These are phyloP conservation scores for Pythium utonaiense DNA, from an alignment of 352 stramenopile species.

Conservation along the genomic window DNA sequence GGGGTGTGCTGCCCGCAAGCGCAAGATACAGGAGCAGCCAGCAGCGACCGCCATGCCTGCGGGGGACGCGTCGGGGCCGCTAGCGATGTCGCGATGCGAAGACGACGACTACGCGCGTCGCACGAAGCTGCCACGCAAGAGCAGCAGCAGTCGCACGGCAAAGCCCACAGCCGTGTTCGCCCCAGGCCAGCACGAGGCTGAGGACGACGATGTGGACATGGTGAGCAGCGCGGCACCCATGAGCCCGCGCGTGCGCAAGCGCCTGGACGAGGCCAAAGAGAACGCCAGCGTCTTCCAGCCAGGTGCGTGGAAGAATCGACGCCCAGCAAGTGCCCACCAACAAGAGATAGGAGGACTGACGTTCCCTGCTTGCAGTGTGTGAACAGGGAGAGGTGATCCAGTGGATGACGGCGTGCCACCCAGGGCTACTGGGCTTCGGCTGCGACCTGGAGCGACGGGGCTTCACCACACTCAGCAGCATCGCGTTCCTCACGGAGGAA, in stretches of 20 bases:
- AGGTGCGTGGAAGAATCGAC: constrained; percentile 35
- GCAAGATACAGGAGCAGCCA: constrained; percentile 6
- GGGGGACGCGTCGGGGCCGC: constrained; percentile 1
- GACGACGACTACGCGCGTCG: constrained; percentile 11
- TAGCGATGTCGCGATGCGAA: constrained; percentile 20
- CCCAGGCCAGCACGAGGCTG: constrained; percentile 2
- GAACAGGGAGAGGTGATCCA: no score
- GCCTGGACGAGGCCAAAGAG: constrained; percentile 73
- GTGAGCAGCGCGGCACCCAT: constrained; percentile 22
- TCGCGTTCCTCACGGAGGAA: constrained; percentile 76
- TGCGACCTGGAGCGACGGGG: no score
- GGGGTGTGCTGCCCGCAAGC: background rate
- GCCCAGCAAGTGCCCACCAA: no score
- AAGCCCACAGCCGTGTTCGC: background rate
- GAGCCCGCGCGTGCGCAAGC: constrained; percentile 63
- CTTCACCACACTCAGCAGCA: constrained; percentile 29
- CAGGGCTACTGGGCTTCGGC: no score
- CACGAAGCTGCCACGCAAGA: background rate
- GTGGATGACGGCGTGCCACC: no score
- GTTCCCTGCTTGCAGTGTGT: no score
- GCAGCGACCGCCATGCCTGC: background rate
- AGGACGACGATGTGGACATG: constrained; percentile 16
- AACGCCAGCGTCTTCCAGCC: constrained; percentile 67
- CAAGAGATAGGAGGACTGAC: no score
- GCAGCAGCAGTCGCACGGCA: background rate